Evolutionary conservation across 306 rosid genomes (phyloP).

Genomic region (Rosa rugosa): DNA sequence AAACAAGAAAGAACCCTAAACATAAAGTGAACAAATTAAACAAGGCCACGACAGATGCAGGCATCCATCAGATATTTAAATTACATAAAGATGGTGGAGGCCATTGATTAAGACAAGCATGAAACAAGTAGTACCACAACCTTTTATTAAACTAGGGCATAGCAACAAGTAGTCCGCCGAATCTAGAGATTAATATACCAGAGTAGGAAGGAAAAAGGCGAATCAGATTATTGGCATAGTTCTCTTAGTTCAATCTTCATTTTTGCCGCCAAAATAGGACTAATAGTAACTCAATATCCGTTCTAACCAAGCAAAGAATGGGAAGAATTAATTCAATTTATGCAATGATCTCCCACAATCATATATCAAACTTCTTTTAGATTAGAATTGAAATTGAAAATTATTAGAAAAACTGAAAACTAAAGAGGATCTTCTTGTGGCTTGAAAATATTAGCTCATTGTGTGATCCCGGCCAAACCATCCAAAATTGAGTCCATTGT

Average conservation of each 20-base stretch:
- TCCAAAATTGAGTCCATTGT: constrained; percentile 45
- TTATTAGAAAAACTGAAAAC: not conserved
- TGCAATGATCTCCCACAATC: constrained; percentile 11
- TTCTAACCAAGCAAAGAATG: constrained; percentile 44
- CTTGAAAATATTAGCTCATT: constrained; percentile 45
- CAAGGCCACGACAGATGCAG: not conserved
- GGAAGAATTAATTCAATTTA: constrained; percentile 12
- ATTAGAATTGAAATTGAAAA: constrained; percentile 20
- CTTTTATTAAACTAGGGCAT: not conserved
- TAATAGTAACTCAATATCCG: constrained; percentile 28
- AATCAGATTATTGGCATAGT: not conserved
- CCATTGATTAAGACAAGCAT: not conserved
- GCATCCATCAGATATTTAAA: not conserved
- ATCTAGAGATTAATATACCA: not conserved
- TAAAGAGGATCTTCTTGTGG: constrained; percentile 11
- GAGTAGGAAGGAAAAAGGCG: not conserved
- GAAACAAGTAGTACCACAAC: no score
- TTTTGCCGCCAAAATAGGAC: constrained; percentile 24
- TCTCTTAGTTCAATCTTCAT: not conserved
- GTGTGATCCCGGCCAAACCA: constrained; percentile 34
- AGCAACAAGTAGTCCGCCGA: not conserved
- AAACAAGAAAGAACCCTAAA: not conserved
- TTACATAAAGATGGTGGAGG: not conserved
- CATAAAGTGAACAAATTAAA: not conserved
- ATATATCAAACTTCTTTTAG: constrained; percentile 19